Percentiles rank a stretch among this genome's conserved stretches.
Conservation (phyloP, 306 rosid genomes). For the Datisca glomerata region DNA sequence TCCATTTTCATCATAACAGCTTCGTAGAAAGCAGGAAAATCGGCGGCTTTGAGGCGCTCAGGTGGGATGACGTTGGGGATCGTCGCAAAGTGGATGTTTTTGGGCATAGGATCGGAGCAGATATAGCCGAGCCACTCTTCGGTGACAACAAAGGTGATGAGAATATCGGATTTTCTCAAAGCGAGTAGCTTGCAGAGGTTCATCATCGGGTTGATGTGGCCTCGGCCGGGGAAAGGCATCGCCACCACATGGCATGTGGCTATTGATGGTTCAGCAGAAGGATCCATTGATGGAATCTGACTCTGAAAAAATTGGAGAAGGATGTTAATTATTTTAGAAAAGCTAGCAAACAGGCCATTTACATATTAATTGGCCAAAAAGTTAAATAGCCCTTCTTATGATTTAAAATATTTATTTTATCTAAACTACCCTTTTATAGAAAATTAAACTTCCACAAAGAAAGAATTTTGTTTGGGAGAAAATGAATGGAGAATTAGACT, state of each 20-base stretch:
- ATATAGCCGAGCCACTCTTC: constrained; percentile 13
- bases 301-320: no score
- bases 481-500: no score
- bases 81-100: neutral
- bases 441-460: no score
- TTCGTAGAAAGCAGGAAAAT: constrained; percentile 5
- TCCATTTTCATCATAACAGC: constrained; percentile 5
- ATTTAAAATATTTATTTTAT: no score
- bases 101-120: constrained; percentile 1
- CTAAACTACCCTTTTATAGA: no score
- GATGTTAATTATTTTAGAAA: no score
- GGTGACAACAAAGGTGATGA: constrained; percentile 11
- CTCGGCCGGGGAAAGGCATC: constrained; percentile 35
- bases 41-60: constrained; percentile 7
- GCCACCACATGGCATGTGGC: constrained; percentile 28
- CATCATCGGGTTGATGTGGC: constrained; percentile 34
- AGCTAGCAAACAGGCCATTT: no score
- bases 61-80: constrained; percentile 6
- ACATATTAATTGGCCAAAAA: no score
- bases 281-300: no score
- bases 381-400: no score
- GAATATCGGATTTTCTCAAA: neutral
- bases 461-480: no score
- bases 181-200: constrained; percentile 6
- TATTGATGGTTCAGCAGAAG: no score